Evolutionary conservation across 768 basidiomycete species (phyloP), one percentile per base, ranked within the genome.

Genomic region (Macrolepiota fuliginosa): DNA sequence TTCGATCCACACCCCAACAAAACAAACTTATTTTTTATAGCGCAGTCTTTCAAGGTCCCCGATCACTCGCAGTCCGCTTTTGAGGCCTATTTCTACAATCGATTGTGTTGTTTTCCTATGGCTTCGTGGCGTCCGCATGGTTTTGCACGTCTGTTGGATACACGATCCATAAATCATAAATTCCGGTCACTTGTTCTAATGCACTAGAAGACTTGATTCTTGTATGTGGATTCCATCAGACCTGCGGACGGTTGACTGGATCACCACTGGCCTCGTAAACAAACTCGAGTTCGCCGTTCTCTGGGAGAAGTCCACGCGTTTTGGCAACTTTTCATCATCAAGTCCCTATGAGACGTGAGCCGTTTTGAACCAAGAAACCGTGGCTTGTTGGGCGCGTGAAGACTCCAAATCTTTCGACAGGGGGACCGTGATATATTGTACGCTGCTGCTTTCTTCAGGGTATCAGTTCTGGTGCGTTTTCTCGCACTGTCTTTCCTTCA

Each of bases 121-220:
- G 13, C 36, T 59, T 59, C 58, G 58, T 59, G 58, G 58, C 39
- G 39, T 52, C 58, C 37, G 25, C 58, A 35, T 59, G 58, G 50
- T 46, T 42, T 22, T n/a, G 39, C 19, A 39, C n/a, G 37, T 42
- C 7, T 32, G 29, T 32, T 11, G 47, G 22, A 59, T 40, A 53
- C 24, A 40, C 25, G 37, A 32, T 59, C 32, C 29, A 9, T 40
- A 27, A 15, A 22, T 24, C 51, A 19, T 15, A 11, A 47, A 12
- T 32, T n/a, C 39, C 22, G 37, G n/a, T 25, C 39, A 32, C 35
- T 52, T 45, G 58, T 24, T 22, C 9, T 40, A 13, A 25, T 22
- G 39, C 27, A 11, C 25, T 22, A 17, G 29, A n/a, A 42, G 45
- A 35, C 35, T 45, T 25, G 17, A 17, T 25, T 42, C 54, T 42